Percentiles rank a stretch among this genome's conserved stretches.
Conservation (phyloP, 176 grass and related monocot species). For the Melocanna baccifera region DNA sequence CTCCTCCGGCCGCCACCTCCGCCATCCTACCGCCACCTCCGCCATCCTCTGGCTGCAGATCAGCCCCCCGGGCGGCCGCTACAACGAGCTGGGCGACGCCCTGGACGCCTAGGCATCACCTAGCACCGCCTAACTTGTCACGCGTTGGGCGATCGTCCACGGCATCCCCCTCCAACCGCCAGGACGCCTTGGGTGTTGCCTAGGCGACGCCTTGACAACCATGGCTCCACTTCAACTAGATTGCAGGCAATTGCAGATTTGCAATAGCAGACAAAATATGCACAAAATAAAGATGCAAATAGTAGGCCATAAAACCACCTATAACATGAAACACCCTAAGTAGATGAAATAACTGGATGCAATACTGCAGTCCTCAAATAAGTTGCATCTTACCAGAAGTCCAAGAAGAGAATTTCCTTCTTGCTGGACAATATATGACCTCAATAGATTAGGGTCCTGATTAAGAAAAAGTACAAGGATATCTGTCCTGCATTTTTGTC, state of each 20-base stretch:
- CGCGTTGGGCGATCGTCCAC: too few species aligned
- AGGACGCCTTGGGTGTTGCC: too few species aligned
- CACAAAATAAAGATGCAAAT: not conserved
- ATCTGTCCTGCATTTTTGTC: conserved; percentile 78
- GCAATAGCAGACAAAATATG: not conserved
- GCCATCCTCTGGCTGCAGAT: too few species aligned
- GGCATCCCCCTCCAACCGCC: too few species aligned
- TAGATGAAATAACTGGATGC: not conserved
- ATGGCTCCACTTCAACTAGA: not conserved
- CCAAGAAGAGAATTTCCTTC: conserved; percentile 95
- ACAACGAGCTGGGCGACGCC: too few species aligned
- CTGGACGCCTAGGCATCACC: too few species aligned
- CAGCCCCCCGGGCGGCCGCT: too few species aligned
- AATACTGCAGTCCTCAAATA: conserved; percentile 14
- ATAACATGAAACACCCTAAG: not conserved
- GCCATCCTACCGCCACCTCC: too few species aligned
- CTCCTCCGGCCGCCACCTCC: too few species aligned
- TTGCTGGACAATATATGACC: conserved; percentile 95
- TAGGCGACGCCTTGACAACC: too few species aligned
- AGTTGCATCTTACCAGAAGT: conserved; percentile 63
- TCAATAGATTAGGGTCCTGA: conserved; percentile 90
- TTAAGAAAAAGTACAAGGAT: conserved; percentile 98
- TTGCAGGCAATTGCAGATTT: not conserved
- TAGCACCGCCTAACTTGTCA: too few species aligned
- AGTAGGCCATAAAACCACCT: conserved; percentile 1